A percentile compares a stretch with the other conserved stretches of the same genome.
phyloP scores from a whole-genome alignment of 257 asterid genomes.

The Solanum dulcamara region DNA sequence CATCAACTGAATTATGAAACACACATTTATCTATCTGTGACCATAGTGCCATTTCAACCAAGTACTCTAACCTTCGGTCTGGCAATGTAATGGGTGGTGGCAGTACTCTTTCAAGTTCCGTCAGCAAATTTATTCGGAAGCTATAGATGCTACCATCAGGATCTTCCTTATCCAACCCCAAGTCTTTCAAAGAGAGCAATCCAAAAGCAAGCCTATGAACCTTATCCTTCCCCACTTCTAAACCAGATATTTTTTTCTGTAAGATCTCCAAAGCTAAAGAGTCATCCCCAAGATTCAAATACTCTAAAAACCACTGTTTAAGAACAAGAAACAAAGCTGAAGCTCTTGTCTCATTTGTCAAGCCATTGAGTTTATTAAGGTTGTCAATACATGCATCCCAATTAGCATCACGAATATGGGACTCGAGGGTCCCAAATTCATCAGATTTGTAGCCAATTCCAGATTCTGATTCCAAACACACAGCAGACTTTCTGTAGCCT shows the following conservation, averaged over 20 bases:
- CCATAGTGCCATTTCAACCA: conserved; percentile 62
- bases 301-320: conserved; percentile 64
- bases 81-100: conserved; percentile 76
- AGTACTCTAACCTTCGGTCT: conserved; percentile 70
- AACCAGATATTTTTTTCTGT: conserved; percentile 32
- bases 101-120: conserved; percentile 46
- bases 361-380: conserved; percentile 24
- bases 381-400: conserved; percentile 59
- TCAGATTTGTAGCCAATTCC: conserved; percentile 43
- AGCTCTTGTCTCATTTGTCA: conserved; percentile 51
- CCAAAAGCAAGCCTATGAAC: conserved; percentile 55
- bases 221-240: conserved; percentile 39
- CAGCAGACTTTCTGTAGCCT: conserved; percentile 65
- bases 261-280: conserved; percentile 44
- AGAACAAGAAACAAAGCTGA: conserved; percentile 53
- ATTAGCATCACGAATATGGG: conserved; percentile 29
- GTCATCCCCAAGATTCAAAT: conserved; percentile 44
- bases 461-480: conserved; percentile 74
- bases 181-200: conserved; percentile 34
- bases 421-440: conserved; percentile 43
- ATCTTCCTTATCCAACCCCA: conserved; percentile 28
- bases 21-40: conserved; percentile 57
- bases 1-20: conserved; percentile 48
- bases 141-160: conserved; percentile 20
- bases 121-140: conserved; percentile 30